Conservation (phyloP, 192 early-diverging fungal species). For the Lobosporangium transversale region DNA sequence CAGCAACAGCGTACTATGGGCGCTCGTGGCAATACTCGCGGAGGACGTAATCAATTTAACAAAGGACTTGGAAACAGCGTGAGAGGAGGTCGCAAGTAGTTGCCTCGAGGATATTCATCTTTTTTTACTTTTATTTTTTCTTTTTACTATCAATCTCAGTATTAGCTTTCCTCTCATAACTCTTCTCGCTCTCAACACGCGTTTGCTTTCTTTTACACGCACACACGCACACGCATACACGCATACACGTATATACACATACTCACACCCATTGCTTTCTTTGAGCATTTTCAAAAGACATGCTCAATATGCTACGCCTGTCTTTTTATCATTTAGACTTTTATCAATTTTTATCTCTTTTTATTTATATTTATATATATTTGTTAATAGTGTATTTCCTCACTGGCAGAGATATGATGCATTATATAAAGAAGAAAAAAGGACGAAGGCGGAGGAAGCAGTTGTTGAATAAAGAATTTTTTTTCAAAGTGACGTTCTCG, state of each 20-base stretch:
- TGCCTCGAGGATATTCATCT: neutral
- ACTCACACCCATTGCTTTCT: too few relatives aligned
- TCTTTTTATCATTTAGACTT: too few relatives aligned
- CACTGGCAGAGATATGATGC: neutral
- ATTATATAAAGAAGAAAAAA: slow-evolving; percentile 8
- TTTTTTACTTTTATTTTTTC: neutral
- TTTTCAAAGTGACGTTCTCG: too few relatives aligned
- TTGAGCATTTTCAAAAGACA: too few relatives aligned
- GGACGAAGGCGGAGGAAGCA: neutral
- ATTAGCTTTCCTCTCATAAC: too few relatives aligned
- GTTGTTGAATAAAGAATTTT: neutral
- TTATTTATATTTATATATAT: neutral
- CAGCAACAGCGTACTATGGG: slow-evolving; percentile 44
- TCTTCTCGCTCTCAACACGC: too few relatives aligned
- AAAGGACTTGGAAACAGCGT: slow-evolving; percentile 54
- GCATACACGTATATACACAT: too few relatives aligned
- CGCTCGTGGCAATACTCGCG: slow-evolving; percentile 28
- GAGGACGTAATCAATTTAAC: slow-evolving; percentile 50
- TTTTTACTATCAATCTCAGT: too few relatives aligned
- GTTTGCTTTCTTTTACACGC: too few relatives aligned
- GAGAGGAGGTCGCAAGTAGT: slow-evolving; percentile 47
- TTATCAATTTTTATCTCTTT: neutral
- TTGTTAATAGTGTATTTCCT: neutral
- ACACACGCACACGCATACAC: too few relatives aligned
- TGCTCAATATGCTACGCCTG: too few relatives aligned